Evolutionary conservation across 768 basidiomycete genomes (phyloP).

Genomic region (Mycena chlorophos): DNA sequence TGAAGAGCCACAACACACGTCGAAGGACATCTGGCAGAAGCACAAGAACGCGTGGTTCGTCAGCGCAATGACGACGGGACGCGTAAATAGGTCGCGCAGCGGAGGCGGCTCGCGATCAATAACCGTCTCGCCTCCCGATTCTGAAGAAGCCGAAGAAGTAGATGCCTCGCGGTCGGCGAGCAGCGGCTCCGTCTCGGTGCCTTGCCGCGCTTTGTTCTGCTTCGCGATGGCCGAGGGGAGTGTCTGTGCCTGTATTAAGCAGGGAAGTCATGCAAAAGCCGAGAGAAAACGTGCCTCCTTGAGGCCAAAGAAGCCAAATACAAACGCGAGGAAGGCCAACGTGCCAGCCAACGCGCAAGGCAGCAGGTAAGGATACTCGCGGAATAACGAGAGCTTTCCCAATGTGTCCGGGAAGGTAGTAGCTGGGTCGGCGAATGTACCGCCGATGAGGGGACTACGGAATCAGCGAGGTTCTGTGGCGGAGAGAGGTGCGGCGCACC

Average conservation of each 20-base stretch:
- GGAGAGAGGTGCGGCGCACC: conserved; percentile 22
- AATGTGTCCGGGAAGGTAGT: conserved; percentile 14
- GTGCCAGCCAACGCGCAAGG: conserved; percentile 18
- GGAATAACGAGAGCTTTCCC: conserved; percentile 13
- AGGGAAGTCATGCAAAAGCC: no score
- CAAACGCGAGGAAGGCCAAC: conserved; percentile 17
- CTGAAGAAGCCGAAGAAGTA: neutral
- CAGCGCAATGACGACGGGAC: conserved; percentile 12
- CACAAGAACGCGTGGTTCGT: conserved; percentile 7
- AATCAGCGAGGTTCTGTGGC: no score
- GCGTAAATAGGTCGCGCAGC: conserved; percentile 12
- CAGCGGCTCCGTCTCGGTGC: conserved; percentile 13
- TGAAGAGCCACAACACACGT: neutral
- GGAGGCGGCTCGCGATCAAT: neutral
- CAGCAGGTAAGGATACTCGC: conserved; percentile 23
- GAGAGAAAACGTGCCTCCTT: conserved; percentile 20
- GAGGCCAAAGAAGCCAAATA: conserved; percentile 14
- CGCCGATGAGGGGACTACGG: conserved; percentile 23
- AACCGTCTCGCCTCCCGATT: neutral
- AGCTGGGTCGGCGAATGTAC: conserved; percentile 19
- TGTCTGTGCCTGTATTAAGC: conserved; percentile 1
- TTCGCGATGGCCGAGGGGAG: conserved; percentile 9
- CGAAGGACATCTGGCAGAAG: conserved; percentile 15
- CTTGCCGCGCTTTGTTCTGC: conserved; percentile 17
- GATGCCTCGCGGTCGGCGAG: neutral